A percentile compares a stretch with the other conserved stretches of the same genome.
These are phyloP conservation scores for Sclerotiophoma versabilis DNA, from an alignment of 2,329 filamentous ascomycete species.

Conservation along the genomic window DNA sequence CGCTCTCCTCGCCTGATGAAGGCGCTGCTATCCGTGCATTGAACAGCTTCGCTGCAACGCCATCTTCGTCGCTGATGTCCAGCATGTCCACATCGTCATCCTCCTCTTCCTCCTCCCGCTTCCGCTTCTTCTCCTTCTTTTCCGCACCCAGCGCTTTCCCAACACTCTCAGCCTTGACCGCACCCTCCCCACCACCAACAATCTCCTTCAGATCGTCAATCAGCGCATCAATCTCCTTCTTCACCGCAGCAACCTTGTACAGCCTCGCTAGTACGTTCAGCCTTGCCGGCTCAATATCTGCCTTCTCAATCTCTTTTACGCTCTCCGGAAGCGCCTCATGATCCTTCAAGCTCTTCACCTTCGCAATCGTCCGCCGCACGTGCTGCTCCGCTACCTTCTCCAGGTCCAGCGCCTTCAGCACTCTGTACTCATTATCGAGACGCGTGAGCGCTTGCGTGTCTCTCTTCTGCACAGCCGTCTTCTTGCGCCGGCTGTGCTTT, in stretches of 20 bases:
- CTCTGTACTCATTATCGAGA: slow-evolving; percentile 68
- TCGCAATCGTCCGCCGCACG: slow-evolving; percentile 63
- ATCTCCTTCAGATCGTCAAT: slow-evolving; percentile 52
- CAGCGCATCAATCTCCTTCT: slow-evolving; percentile 59
- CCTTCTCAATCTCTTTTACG: slow-evolving; percentile 48
- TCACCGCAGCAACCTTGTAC: slow-evolving; percentile 66
- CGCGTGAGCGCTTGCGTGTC: slow-evolving; percentile 60
- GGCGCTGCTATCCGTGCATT: slow-evolving; percentile 51
- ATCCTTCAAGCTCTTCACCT: slow-evolving; percentile 64
- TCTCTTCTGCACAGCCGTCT: slow-evolving; percentile 58
- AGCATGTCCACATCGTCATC: slow-evolving; percentile 28
- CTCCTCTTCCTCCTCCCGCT: slow-evolving; percentile 17
- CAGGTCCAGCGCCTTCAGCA: slow-evolving; percentile 65
- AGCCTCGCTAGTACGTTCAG: slow-evolving; percentile 66
- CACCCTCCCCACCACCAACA: slow-evolving; percentile 28
- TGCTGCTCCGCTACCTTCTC: slow-evolving; percentile 59
- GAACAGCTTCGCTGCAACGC: slow-evolving; percentile 45
- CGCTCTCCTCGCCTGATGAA: slow-evolving; percentile 44
- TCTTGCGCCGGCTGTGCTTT: slow-evolving; percentile 70
- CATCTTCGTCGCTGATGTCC: slow-evolving; percentile 38
- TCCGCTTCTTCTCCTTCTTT: slow-evolving; percentile 28
- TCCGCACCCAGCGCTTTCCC: slow-evolving; percentile 15
- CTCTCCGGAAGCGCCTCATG: slow-evolving; percentile 56
- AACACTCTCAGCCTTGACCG: background rate
- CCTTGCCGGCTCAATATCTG: slow-evolving; percentile 53